Evolutionary conservation across 352 stramenopile genomes (phyloP).

Genomic region (Pythium pectinolyticum): DNA sequence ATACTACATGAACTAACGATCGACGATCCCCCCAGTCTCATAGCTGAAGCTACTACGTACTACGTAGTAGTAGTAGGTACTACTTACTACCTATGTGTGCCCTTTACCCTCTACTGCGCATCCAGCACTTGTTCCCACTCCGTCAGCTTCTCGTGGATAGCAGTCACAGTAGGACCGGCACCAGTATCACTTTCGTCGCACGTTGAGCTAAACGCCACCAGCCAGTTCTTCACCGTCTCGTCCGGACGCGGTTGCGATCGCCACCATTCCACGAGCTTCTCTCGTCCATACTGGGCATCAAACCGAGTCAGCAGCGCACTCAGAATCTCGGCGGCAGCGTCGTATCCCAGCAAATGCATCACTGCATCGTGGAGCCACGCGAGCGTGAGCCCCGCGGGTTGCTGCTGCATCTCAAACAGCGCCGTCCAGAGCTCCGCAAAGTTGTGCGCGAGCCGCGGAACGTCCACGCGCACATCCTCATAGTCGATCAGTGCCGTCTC

Average conservation of each 20-base stretch:
- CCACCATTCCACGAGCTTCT: slow-evolving; percentile 61
- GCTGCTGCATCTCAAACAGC: too few relatives aligned
- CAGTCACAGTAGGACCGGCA: too few relatives aligned
- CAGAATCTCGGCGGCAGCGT: slow-evolving; percentile 53
- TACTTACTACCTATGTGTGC: not conserved
- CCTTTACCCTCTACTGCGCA: not conserved
- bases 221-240: slow-evolving; percentile 9
- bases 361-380: slow-evolving; percentile 51
- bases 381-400: slow-evolving; percentile 39
- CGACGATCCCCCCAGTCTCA: too few relatives aligned
- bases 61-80: slow-evolving; percentile 1
- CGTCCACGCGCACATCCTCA: slow-evolving; percentile 72
- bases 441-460: slow-evolving; percentile 59
- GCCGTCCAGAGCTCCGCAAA: slow-evolving; percentile 58
- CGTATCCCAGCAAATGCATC: slow-evolving; percentile 41
- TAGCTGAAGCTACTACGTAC: too few relatives aligned
- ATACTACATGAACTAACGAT: slow-evolving; percentile 12
- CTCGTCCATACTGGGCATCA: slow-evolving; percentile 28
- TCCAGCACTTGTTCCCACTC: slow-evolving; percentile 5
- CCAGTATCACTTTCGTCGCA: not conserved
- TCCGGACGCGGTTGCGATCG: slow-evolving; percentile 21
- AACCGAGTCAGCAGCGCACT: slow-evolving; percentile 42
- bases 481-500: slow-evolving; percentile 65
- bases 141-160: slow-evolving; percentile 15
- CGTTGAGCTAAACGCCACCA: slow-evolving; percentile 16